phyloP scores from a whole-genome alignment of 164 flowering plant genomes.

The Liriodendron chinense region DNA sequence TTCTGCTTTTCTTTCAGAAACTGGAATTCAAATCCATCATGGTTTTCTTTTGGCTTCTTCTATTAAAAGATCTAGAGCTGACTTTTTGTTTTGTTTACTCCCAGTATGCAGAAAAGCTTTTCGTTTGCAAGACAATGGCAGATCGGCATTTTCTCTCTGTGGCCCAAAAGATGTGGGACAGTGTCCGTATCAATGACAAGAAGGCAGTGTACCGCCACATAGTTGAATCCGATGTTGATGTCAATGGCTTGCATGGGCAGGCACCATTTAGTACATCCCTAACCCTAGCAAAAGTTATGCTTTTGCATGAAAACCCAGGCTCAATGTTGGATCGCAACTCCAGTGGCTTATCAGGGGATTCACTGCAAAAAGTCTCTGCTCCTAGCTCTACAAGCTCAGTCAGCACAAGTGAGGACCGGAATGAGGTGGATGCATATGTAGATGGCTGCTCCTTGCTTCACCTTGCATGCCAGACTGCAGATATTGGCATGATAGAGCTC shows the following conservation, averaged over 20 bases:
- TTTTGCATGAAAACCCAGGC: conserved; percentile 49
- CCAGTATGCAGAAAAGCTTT: conserved; percentile 78
- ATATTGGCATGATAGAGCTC: conserved; percentile 88
- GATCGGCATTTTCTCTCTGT: conserved; percentile 31
- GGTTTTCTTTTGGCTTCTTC: neutral
- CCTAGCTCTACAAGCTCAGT: conserved; percentile 28
- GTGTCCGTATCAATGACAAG: conserved; percentile 66
- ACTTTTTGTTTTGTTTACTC: conserved; percentile 12
- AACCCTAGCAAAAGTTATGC: conserved; percentile 54
- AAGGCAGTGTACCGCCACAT: conserved; percentile 73
- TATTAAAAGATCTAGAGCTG: neutral
- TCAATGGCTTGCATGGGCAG: conserved; percentile 53
- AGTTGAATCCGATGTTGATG: conserved; percentile 56
- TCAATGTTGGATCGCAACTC: conserved; percentile 18
- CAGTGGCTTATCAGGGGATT: conserved; percentile 19
- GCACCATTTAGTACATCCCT: conserved; percentile 34
- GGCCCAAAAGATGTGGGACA: conserved; percentile 69
- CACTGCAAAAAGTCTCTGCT: conserved; percentile 25
- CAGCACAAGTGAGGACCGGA: conserved; percentile 25
- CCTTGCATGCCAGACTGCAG: conserved; percentile 78
- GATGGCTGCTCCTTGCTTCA: conserved; percentile 77
- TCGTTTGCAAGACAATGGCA: conserved; percentile 51
- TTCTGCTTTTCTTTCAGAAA: too few relatives aligned
- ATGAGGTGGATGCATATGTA: conserved; percentile 32
- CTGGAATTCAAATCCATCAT: neutral